Conservation (phyloP, 2,329 filamentous ascomycete genomes). For the Apiospora koreana region DNA sequence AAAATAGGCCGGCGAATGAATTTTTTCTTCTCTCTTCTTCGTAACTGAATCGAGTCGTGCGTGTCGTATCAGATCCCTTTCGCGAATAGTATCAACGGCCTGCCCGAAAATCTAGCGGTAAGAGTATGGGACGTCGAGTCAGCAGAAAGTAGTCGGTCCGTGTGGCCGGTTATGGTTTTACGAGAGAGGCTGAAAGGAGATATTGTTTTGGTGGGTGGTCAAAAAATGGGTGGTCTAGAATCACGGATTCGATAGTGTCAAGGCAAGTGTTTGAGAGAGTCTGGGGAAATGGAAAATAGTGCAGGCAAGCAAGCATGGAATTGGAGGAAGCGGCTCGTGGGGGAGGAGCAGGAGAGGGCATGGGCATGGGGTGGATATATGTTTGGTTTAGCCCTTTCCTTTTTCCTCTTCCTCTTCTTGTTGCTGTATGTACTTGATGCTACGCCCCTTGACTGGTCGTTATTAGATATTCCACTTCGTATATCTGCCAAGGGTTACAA, state of each 20-base stretch:
- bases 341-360: not conserved
- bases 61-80: not conserved
- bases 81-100: not conserved
- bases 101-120: not conserved
- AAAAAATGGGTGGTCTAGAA: not conserved
- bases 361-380: slow-evolving; percentile 1
- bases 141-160: not conserved
- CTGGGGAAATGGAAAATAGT: not conserved
- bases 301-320: not conserved
- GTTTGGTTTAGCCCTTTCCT: not conserved
- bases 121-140: not conserved
- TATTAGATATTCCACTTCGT: slow-evolving; percentile 6
- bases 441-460: not conserved
- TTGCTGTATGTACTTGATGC: no score
- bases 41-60: not conserved
- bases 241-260: not conserved
- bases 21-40: not conserved
- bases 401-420: not conserved
- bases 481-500: slow-evolving; percentile 6
- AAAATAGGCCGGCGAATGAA: not conserved
- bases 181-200: not conserved
- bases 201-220: not conserved
- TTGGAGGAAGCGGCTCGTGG: slow-evolving; percentile 4
- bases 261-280: not conserved
- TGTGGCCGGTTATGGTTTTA: not conserved